Evolutionary conservation across 768 basidiomycete species (phyloP).

Genomic region (Tricholoma terreum): DNA sequence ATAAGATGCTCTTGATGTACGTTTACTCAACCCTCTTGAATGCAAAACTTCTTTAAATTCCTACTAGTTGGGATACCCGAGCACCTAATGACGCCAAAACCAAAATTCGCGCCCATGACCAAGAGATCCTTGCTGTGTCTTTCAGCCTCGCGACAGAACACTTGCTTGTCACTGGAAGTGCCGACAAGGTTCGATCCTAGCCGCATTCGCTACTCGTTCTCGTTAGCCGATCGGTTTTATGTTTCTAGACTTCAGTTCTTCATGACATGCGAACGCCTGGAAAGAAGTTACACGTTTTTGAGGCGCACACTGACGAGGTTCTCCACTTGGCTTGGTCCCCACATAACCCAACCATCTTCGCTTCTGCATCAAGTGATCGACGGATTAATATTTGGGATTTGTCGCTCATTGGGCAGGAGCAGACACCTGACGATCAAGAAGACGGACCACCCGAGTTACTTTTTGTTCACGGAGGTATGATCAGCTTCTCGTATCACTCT

Average conservation of each 20-base stretch:
- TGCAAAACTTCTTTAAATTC: neutral
- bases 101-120: slow-evolving; percentile 81
- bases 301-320: slow-evolving; percentile 92
- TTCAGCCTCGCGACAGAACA: slow-evolving; percentile 82
- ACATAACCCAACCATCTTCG: slow-evolving; percentile 87
- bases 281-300: slow-evolving; percentile 84
- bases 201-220: neutral
- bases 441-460: slow-evolving; percentile 96
- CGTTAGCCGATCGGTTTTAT: neutral
- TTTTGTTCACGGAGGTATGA: slow-evolving; percentile 90
- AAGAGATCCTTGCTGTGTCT: slow-evolving; percentile 87
- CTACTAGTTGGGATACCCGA: slow-evolving; percentile 87
- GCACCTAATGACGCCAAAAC: slow-evolving; percentile 63
- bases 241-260: slow-evolving; percentile 71
- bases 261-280: slow-evolving; percentile 81
- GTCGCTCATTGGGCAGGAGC: slow-evolving; percentile 87
- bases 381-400: slow-evolving; percentile 96
- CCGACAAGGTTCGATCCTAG: slow-evolving; percentile 72
- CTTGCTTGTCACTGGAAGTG: slow-evolving; percentile 86
- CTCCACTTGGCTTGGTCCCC: slow-evolving; percentile 96
- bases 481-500: slow-evolving; percentile 14
- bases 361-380: slow-evolving; percentile 91
- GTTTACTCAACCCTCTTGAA: slow-evolving; percentile 25
- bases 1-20: slow-evolving; percentile 90
- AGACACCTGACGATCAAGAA: slow-evolving; percentile 97